Evolutionary conservation across 1,139 yeast genomes (phyloP), one percentile per base, ranked within the genome.

Genomic region (Arxiozyma bovina): DNA sequence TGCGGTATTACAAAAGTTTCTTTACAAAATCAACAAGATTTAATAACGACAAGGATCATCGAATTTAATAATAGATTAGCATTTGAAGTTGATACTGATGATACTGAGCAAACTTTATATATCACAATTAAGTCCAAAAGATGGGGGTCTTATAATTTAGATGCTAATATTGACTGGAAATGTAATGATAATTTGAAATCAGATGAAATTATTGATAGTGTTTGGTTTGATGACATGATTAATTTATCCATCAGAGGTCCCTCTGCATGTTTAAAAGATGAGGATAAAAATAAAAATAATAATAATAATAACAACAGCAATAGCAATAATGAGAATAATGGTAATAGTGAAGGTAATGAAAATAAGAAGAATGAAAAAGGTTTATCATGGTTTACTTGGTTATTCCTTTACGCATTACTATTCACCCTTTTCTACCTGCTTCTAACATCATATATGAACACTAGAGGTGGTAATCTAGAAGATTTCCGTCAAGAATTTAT

Each of bases 361-460:
- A 61, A 60, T n/a, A 77, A 74, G 45, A 57, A 56, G 42, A 54
- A 58, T 40, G 55, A 61, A 4, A 52, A 70, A 67, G 76, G 60
- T 60, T 70, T 51, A 61, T 50, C 69, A 11, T 84, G 88, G 84
- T 84, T 85, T 64, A 81, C 88, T 1, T 85, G 90, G 88, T 70
- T 85, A 7, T 77, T 86, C 62, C 77, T 86, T 62, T 79, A 85
- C 63, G 74, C 83, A 61, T 82, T 87, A 15, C 71, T 90, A 48
- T 80, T 81, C 57, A 77, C 87, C 61, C 81, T 91, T 54, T 80
- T 80, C 53, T 89, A 87, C 67, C 80, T 89, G 44, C 77, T 86
- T 55, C 87, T 86, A 22, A 86, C 87, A 20, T 91, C 96, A 0
- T 89, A 94, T 86, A 78, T 86, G 66, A 62, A 71, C 42, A 70